Evolutionary conservation across 2,329 filamentous ascomycete species (phyloP), one percentile per base, ranked within the genome.

Genomic region (Diaporthe sp.): DNA sequence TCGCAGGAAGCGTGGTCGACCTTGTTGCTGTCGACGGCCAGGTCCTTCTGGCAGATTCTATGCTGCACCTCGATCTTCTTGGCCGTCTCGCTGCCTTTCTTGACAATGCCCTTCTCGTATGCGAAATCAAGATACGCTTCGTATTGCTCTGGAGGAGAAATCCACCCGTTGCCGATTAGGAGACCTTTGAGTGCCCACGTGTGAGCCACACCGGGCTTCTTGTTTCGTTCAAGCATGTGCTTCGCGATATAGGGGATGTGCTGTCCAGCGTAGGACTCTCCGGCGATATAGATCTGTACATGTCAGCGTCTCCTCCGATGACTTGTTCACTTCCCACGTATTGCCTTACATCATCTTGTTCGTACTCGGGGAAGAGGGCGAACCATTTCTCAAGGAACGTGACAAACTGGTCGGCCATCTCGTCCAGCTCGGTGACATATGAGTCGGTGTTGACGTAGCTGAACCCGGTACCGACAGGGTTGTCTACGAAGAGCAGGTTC

Each of bases 131-230:
- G 87, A 82, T 98, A 98, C 0, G 96, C 89, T 42, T 93, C 92
- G 83, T 98, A 99, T 83, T 99, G 97, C 67, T 98, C 94, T 10
- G 87, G 87, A 1, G 96, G 96, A 2, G 96, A 94, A 72, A 99
- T 96, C 97, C 97, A 99, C 53, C 96, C 97, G 82, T 99, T 99
- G 73, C 97, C 97, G 77, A 99, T 98, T 49, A 99, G 83, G 28
- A 99, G 87, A 12, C 96, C 97, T 78, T 93, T 90, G 39, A 99
- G 86, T 69, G 93, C 93, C 97, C 96, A 99, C 37, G 85, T 83
- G 55, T 86, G 82, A 72, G 86, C 84, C 7, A 85, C 84, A 31
- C 81, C 81, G 19, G 85, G 83, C n/a, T 87, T 86, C 81, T 94
- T 93, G 86, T 99, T 99, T 76, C 95, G 94, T 65, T 95, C 92